These are phyloP conservation scores for Oryza brachyantha DNA, from an alignment of 176 grass and related monocot genomes.

Conservation along the genomic window DNA sequence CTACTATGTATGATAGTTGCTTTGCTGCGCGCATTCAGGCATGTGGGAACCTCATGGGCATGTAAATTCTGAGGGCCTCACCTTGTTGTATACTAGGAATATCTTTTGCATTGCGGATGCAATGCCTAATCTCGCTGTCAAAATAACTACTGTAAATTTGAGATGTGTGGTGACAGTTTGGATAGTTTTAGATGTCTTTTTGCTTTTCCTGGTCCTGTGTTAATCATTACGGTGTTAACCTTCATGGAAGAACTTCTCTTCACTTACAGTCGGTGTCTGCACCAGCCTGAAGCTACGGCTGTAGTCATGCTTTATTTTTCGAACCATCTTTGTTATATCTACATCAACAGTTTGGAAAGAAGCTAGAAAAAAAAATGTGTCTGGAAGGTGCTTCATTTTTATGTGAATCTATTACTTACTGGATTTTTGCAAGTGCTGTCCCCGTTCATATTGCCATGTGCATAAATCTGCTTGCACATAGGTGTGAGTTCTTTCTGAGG, in stretches of 20 bases:
- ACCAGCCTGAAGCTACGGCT: background rate
- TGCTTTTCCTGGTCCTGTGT: background rate
- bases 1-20: constrained; percentile 39
- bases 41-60: constrained; percentile 39
- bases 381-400: background rate
- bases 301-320: background rate
- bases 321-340: constrained; percentile 1
- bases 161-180: constrained; percentile 17
- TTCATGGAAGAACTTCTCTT: background rate
- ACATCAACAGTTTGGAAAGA: background rate
- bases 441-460: background rate
- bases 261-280: background rate
- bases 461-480: background rate
- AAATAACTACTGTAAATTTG: constrained; percentile 27
- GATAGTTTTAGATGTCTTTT: constrained; percentile 1
- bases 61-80: constrained; percentile 62
- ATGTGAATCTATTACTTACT: background rate
- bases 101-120: constrained; percentile 19
- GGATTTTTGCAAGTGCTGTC: background rate
- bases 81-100: constrained; percentile 60
- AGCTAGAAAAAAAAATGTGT: background rate
- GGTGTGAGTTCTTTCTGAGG: background rate
- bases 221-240: background rate
- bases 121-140: constrained; percentile 27
- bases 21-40: constrained; percentile 28